These are phyloP conservation scores for Yamadazyma nakazawae DNA, from an alignment of 805 yeast genomes.

Conservation along the genomic window DNA sequence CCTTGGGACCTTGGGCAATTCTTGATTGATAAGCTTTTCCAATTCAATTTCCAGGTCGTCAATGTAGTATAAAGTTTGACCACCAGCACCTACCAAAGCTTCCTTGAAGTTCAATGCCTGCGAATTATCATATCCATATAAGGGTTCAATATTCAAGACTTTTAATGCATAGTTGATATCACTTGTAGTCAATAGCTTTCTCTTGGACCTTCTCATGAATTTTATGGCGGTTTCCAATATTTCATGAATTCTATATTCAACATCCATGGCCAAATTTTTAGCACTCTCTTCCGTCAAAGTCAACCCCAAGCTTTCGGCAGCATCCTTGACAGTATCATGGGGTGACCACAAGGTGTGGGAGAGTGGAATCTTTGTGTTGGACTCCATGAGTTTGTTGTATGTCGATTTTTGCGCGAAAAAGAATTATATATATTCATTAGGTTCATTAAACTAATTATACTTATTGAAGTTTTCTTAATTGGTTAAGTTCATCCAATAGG, in stretches of 20 bases:
- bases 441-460: neutral
- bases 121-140: constrained; percentile 79
- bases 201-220: constrained; percentile 90
- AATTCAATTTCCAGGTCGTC: constrained; percentile 93
- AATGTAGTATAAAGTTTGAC: constrained; percentile 88
- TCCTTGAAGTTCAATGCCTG: constrained; percentile 78
- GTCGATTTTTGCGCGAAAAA: neutral
- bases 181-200: constrained; percentile 73
- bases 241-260: constrained; percentile 96
- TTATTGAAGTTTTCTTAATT: neutral
- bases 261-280: constrained; percentile 95
- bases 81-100: constrained; percentile 79
- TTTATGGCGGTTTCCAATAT: constrained; percentile 93
- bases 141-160: constrained; percentile 87
- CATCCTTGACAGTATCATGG: constrained; percentile 93
- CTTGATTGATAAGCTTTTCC: constrained; percentile 89
- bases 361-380: constrained; percentile 48
- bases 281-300: constrained; percentile 88
- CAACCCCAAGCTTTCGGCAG: constrained; percentile 87
- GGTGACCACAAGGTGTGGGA: constrained; percentile 98
- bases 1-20: constrained; percentile 92
- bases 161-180: constrained; percentile 81
- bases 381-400: constrained; percentile 22
- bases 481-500: constrained; percentile 15
- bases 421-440: neutral